Percentiles rank a stretch among this genome's conserved stretches.
These are phyloP conservation scores for Tritrichomonas musculus DNA, from an alignment of 208 protist genomes.

Conservation along the genomic window DNA sequence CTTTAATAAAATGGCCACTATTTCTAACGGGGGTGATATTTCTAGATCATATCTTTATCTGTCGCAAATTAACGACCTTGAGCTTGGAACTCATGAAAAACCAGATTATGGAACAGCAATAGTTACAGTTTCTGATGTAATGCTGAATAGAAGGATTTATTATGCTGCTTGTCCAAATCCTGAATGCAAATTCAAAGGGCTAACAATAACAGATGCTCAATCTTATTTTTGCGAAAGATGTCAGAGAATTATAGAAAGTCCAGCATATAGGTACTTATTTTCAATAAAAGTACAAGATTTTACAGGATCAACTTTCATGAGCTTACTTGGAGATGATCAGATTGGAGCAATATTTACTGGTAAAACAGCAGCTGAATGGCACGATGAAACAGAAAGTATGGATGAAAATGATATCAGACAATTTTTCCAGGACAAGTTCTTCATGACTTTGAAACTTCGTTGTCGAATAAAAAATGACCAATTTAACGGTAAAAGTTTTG, in stretches of 20 bases:
- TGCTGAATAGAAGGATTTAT: background rate
- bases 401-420: background rate
- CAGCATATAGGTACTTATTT: background rate
- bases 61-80: background rate
- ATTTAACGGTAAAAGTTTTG: background rate
- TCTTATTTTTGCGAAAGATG: background rate
- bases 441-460: background rate
- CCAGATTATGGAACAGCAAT: background rate
- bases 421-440: background rate
- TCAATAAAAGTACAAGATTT: background rate
- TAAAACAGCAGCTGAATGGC: background rate
- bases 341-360: background rate
- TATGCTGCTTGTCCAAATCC: background rate
- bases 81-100: background rate
- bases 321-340: background rate
- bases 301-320: background rate
- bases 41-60: background rate
- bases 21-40: background rate
- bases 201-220: background rate
- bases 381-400: background rate
- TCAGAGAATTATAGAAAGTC: background rate
- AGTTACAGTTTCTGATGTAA: background rate
- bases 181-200: background rate
- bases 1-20: background rate
- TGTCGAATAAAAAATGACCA: background rate